These are phyloP conservation scores for Citrullus colocynthis DNA, from an alignment of 306 rosid species.

Conservation along the genomic window DNA sequence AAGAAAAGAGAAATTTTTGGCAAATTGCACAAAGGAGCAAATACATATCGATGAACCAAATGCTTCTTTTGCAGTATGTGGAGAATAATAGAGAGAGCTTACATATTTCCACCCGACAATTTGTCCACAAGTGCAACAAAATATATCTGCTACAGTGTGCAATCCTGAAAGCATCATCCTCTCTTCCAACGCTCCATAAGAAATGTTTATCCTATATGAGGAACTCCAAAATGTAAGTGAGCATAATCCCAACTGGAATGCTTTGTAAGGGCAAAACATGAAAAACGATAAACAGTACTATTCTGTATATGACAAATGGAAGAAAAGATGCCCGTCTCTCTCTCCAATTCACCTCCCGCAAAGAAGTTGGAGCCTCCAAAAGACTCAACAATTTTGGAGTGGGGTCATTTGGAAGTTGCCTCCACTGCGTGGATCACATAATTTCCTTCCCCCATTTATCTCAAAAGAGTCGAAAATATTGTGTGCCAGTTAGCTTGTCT, in stretches of 20 bases:
- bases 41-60: neutral
- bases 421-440: neutral
- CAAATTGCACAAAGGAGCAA: neutral
- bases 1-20: neutral
- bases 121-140: constrained; percentile 89
- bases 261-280: neutral
- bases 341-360: neutral
- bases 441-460: neutral
- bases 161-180: constrained; percentile 73
- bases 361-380: neutral
- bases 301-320: neutral
- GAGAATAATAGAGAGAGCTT: constrained; percentile 13
- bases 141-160: constrained; percentile 69
- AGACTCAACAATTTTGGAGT: neutral
- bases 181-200: constrained; percentile 50
- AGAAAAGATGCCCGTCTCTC: neutral
- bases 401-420: neutral
- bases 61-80: neutral
- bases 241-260: neutral
- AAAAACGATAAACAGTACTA: neutral
- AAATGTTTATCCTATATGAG: constrained; percentile 47
- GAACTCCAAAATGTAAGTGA: neutral
- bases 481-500: neutral
- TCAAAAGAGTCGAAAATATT: neutral
- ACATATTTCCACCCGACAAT: constrained; percentile 97